Evolutionary conservation across 129 eudicot species (phyloP).

Genomic region (Calendula officinalis): DNA sequence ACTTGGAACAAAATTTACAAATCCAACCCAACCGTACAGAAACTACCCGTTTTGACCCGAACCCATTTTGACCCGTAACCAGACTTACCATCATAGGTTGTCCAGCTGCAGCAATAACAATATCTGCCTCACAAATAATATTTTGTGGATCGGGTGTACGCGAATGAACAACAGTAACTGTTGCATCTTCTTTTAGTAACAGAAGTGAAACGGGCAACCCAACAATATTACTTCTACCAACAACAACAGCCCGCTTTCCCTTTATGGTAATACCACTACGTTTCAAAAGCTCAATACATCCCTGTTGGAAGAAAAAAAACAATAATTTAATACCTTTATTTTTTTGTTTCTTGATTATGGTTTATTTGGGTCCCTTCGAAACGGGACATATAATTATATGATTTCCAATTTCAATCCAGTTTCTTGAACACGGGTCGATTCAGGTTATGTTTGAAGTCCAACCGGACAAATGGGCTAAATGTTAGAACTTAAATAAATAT

Average conservation of each 20-base stretch:
- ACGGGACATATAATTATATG: too few relatives aligned
- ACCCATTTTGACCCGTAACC: not conserved
- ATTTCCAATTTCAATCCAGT: conserved; percentile 1
- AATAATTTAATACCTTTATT: not conserved
- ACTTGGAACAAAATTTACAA: too few relatives aligned
- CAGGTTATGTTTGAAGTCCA: not conserved
- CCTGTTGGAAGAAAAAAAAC: conserved; percentile 41
- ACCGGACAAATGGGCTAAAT: not conserved
- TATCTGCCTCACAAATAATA: conserved; percentile 92
- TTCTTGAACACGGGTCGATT: not conserved
- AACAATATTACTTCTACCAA: conserved; percentile 97
- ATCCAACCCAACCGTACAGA: too few relatives aligned
- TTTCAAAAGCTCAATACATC: conserved; percentile 78
- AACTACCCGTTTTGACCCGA: too few relatives aligned
- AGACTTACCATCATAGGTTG: conserved; percentile 88
- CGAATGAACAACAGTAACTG: conserved; percentile 84
- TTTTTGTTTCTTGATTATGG: not conserved
- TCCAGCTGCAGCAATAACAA: conserved; percentile 97
- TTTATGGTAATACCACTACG: conserved; percentile 78
- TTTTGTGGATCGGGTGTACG: conserved; percentile 73
- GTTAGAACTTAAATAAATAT: not conserved
- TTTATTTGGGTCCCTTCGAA: not conserved
- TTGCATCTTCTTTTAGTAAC: conserved; percentile 91
- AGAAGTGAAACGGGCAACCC: conserved; percentile 96
- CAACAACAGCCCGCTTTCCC: conserved; percentile 96